These are phyloP conservation scores for Austroboletus novae-zelandiae DNA, from an alignment of 1,284 basidiomycete species.

Conservation along the genomic window DNA sequence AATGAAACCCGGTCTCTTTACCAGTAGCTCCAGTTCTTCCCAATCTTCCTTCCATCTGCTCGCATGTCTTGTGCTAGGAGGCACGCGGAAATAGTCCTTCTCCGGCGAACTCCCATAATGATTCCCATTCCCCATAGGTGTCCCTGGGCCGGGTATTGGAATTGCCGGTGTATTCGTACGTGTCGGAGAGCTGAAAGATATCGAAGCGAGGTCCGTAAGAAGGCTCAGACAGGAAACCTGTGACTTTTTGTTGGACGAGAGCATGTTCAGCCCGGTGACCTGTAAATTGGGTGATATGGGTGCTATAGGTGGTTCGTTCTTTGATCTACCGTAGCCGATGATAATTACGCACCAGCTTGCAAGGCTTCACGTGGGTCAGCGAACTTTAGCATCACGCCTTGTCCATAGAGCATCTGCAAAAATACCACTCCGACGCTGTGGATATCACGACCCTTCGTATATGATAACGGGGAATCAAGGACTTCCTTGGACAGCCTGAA, in stretches of 20 bases:
- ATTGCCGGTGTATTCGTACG: conserved; percentile 1
- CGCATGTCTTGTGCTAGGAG: background rate
- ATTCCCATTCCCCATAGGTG: conserved; percentile 38
- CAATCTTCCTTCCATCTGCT: conserved; percentile 13
- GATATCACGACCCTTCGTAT: conserved; percentile 70
- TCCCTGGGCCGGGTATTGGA: conserved; percentile 23
- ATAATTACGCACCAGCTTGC: too few relatives aligned
- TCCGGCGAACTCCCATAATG: too few relatives aligned
- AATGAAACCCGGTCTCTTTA: too few relatives aligned
- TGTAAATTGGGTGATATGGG: conserved; percentile 37
- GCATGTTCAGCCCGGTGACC: conserved; percentile 54
- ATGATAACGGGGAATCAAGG: conserved; percentile 65
- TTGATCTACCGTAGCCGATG: too few relatives aligned
- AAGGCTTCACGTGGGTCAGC: conserved; percentile 6
- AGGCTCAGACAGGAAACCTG: too few relatives aligned
- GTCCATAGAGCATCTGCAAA: conserved; percentile 73
- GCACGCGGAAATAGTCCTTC: too few relatives aligned
- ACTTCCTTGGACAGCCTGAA: conserved; percentile 65
- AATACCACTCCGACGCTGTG: conserved; percentile 72
- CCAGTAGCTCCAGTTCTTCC: too few relatives aligned
- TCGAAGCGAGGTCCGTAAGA: conserved; percentile 24
- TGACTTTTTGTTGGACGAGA: conserved; percentile 30
- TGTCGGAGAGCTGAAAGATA: background rate
- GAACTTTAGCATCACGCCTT: conserved; percentile 51
- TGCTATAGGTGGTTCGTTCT: conserved; percentile 15